Base-by-base conservation (phyloP, 805 yeast genomes). In the Metschnikowia lochheadii region DNA sequence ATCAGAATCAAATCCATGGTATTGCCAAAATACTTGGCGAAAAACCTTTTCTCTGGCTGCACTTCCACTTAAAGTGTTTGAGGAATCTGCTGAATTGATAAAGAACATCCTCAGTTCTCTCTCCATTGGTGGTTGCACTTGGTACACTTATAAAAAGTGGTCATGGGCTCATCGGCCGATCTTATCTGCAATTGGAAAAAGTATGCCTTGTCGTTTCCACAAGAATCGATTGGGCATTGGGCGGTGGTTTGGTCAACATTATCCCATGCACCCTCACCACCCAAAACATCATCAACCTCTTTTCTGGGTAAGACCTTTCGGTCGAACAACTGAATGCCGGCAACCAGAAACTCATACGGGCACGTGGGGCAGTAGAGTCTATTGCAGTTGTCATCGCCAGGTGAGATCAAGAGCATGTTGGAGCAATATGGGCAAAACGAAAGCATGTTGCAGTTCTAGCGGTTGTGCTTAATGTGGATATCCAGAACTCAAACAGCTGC, bases 111-210 rank as follows among this genome's bases (percentile, higher is more conserved):
- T 64, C 60, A 94, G 63, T 94, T 94, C 62, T 94, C 99, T 71
- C 96, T 86, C 99, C 99, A 94, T 70, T 92, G 95, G 64, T 89
- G 80, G 45, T 89, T 88, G 75, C 99, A 94, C 55, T 82, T 85
- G 35, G 90, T 90, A 73, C 99, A 94, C 68, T 92, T 90, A 68
- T 89, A 92, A 67, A 94, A 94, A 2, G 98, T 92, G 0, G 99
- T 94, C 98, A 94, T 94, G 21, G 99, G 99, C 73, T 94, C 99
- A 78, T 94, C 99, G 1, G 99, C 99, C 54, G 96, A 87, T 69
- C 99, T 79, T 63, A 94, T 94, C 69, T 94, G 99, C 52, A 94
- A 75, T 71, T 94, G 98, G 79, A 91, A 94, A 76, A 89, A 94
- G 70, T 94, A 94, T 0, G 99, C 99, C 68, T 89, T 89, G 57